Percentiles rank a stretch among this genome's conserved stretches.
These are phyloP conservation scores for Yamadazyma triangularis DNA, from an alignment of 1,139 yeast genomes.

Conservation along the genomic window DNA sequence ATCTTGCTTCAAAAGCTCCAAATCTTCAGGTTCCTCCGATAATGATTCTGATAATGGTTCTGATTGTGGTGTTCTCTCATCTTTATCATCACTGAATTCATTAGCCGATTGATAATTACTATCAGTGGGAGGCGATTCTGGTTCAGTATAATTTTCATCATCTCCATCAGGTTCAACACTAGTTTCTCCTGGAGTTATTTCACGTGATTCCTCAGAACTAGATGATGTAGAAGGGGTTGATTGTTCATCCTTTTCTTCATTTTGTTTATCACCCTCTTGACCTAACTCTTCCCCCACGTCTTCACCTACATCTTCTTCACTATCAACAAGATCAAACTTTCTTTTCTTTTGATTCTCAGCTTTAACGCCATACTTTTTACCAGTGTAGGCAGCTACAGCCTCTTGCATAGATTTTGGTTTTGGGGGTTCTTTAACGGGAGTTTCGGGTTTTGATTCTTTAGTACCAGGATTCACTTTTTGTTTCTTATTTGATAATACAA, in stretches of 20 bases:
- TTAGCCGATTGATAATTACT: constrained; percentile 12
- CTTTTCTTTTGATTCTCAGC: constrained; percentile 25
- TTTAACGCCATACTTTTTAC: constrained; percentile 43
- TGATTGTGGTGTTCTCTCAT: too few species aligned
- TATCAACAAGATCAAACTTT: constrained; percentile 17
- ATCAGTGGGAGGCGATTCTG: background rate
- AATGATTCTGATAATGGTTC: constrained; percentile 10
- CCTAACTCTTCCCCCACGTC: constrained; percentile 13
- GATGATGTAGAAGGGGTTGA: background rate
- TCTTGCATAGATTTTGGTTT: constrained; percentile 56
- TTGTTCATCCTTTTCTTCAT: constrained; percentile 1
- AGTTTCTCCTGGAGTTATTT: constrained; percentile 7
- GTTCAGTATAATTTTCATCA: constrained; percentile 7
- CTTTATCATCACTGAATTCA: constrained; percentile 8
- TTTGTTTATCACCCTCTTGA: constrained; percentile 10
- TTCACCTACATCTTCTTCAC: constrained; percentile 22
- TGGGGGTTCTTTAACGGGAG: constrained; percentile 4
- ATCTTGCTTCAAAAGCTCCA: constrained; percentile 29
- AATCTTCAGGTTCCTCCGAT: constrained; percentile 23
- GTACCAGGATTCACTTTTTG: constrained; percentile 4
- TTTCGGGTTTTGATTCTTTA: constrained; percentile 4
- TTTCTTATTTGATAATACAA: constrained; percentile 29
- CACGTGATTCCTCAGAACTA: constrained; percentile 3
- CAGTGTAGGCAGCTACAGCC: constrained; percentile 58
- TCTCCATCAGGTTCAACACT: constrained; percentile 12